Percentiles rank a stretch among this genome's conserved stretches.
Conservation (phyloP, 1,139 yeast genomes). For the Pichia sp. region DNA sequence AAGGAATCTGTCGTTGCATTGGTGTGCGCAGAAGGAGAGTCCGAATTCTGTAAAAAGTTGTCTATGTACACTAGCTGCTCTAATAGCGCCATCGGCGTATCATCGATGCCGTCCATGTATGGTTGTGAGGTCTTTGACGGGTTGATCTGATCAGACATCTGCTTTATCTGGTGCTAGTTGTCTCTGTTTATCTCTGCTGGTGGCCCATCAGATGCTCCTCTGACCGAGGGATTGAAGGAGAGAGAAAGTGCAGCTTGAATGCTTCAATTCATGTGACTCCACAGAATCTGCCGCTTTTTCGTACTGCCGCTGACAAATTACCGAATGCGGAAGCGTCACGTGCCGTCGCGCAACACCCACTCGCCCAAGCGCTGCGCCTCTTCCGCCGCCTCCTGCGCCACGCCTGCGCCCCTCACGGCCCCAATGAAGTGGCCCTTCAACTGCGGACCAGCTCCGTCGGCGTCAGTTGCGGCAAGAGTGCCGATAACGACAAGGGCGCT, state of each 20-base stretch:
- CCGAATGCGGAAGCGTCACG: too few relatives aligned
- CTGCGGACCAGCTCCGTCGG: constrained; percentile 94
- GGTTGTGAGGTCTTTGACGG: too few relatives aligned
- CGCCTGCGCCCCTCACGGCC: constrained; percentile 76
- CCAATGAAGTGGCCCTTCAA: constrained; percentile 86
- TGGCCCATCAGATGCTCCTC: too few relatives aligned
- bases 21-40: constrained; percentile 16
- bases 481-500: constrained; percentile 71
- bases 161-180: too few relatives aligned
- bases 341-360: not conserved
- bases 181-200: too few relatives aligned
- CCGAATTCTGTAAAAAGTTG: constrained; percentile 50
- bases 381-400: constrained; percentile 54
- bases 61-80: constrained; percentile 76
- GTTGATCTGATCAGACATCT: too few relatives aligned
- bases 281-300: too few relatives aligned
- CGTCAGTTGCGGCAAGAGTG: constrained; percentile 67
- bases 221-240: too few relatives aligned
- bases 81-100: constrained; percentile 58
- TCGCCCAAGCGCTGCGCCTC: constrained; percentile 46
- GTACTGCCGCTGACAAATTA: too few relatives aligned
- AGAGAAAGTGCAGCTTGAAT: too few relatives aligned
- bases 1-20: constrained; percentile 24
- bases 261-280: too few relatives aligned
- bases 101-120: too few relatives aligned